These are phyloP conservation scores for Porodaedalea pini DNA, from an alignment of 1,284 basidiomycete genomes.

Conservation along the genomic window DNA sequence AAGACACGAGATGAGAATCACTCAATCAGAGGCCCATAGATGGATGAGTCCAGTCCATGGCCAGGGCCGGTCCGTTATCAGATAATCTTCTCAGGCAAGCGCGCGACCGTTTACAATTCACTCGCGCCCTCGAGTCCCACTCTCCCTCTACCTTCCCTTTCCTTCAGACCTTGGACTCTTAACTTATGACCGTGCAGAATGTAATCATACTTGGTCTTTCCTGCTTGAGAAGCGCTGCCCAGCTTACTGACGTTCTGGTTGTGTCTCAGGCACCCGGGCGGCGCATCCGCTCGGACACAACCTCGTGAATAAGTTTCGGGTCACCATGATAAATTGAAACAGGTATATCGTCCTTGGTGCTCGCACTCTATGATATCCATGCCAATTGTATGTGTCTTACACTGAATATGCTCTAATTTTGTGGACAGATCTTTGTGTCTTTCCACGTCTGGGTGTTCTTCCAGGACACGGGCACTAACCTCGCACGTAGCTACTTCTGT, in stretches of 20 bases:
- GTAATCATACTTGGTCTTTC: constrained; percentile 50
- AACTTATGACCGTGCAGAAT: constrained; percentile 35
- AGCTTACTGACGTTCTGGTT: constrained; percentile 6
- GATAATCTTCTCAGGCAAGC: background rate
- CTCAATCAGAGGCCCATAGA: too few relatives aligned
- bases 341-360: constrained; percentile 38
- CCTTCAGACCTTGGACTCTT: constrained; percentile 3
- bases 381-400: constrained; percentile 38
- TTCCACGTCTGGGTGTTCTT: constrained; percentile 61
- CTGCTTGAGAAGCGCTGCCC: background rate
- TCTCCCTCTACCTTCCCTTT: background rate
- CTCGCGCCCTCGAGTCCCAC: constrained; percentile 1
- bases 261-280: constrained; percentile 41
- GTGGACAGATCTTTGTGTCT: constrained; percentile 56
- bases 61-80: constrained; percentile 4
- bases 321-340: constrained; percentile 70
- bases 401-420: constrained; percentile 7
- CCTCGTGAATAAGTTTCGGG: constrained; percentile 57
- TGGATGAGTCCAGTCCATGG: too few relatives aligned
- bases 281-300: constrained; percentile 53
- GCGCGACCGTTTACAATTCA: background rate
- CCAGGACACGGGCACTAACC: constrained; percentile 72
- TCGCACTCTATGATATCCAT: constrained; percentile 35
- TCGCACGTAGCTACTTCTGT: constrained; percentile 36
- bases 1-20: too few relatives aligned